Evolutionary conservation across 495 filamentous ascomycete genomes (phyloP), one percentile per base, ranked within the genome.

Genomic region (Penicillium ucsense): DNA sequence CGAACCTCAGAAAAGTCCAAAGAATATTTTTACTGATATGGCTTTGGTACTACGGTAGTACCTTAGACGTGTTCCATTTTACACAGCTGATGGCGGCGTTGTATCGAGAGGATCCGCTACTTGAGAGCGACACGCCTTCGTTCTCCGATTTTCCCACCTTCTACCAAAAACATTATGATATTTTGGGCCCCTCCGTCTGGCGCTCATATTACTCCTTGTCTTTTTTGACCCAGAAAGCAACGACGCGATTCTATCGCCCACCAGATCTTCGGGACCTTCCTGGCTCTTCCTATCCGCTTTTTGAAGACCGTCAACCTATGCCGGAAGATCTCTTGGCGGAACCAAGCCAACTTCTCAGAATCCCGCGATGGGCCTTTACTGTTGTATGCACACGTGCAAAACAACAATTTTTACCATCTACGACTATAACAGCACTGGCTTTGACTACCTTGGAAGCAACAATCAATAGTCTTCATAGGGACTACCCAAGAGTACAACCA

Each of bases 241-340:
- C 56, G 48, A 47, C 56, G 31, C 44, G 56, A 52, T 59, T 59
- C 33, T 59, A 55, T 46, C 49, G 56, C 56, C 49, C 46, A 6
- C 56, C 56, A 41, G 49, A 55, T 49, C 56, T 59, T 44, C 52
- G 55, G 49, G 49, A 59, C 47, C 56, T 59, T 35, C 53, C 56
- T 7, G 53, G 51, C 47, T 52, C 52, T 29, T 46, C 50, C 47
- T 49, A 48, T 36, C 51, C 51, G 46, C 55, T 58, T 29, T 39
- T 37, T 37, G 32, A 37, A 35, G 49, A 49, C 38, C 52, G 42
- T 47, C 8, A 56, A 36, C 36, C 39, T 45, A 20, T 20, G 20
- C 20, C 20, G 20, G 20, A 20, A 20, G 2, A 20, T 20, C 20
- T 20, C 20, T 20, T 20, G 20, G 5, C 50, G 49, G 47, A 45